Conservation (phyloP, 2,329 filamentous ascomycete species). For the Curvularia spicifera region DNA sequence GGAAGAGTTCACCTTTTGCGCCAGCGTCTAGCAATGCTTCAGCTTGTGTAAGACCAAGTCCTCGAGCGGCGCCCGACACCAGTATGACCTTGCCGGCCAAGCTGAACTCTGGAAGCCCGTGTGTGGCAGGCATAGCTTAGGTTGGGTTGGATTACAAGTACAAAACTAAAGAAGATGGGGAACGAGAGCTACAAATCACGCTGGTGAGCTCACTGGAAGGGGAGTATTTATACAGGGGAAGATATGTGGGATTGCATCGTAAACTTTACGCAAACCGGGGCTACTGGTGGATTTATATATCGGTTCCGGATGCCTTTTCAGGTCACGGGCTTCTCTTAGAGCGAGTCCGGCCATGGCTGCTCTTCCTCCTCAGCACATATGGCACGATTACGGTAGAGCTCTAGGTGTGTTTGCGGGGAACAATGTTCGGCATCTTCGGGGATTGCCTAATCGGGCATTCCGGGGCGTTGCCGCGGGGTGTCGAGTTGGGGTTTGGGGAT, state of each 20-base stretch:
- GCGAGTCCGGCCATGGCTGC: slow-evolving; percentile 12
- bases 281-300: slow-evolving; percentile 17
- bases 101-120: slow-evolving; percentile 72
- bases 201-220: slow-evolving; percentile 1
- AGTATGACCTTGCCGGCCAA: slow-evolving; percentile 73
- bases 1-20: slow-evolving; percentile 61
- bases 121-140: slow-evolving; percentile 24
- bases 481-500: slow-evolving; percentile 6
- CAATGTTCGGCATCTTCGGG: slow-evolving; percentile 15
- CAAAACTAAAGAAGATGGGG: not conserved
- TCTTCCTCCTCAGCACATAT: slow-evolving; percentile 7
- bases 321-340: slow-evolving; percentile 13
- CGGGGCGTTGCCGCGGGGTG: slow-evolving; percentile 14
- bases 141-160: not conserved
- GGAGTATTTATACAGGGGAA: slow-evolving; percentile 10
- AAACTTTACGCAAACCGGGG: slow-evolving; percentile 7
- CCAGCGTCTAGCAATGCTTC: slow-evolving; percentile 78
- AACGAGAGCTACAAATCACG: not conserved
- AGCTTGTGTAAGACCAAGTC: slow-evolving; percentile 74
- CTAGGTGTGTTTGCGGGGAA: slow-evolving; percentile 27
- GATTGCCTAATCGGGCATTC: slow-evolving; percentile 21
- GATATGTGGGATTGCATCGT: slow-evolving; percentile 4
- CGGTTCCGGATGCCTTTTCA: slow-evolving; percentile 2
- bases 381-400: slow-evolving; percentile 13
- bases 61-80: slow-evolving; percentile 74